These are phyloP conservation scores for Pseudogymnoascus destructans DNA, from an alignment of 2,329 filamentous ascomycete genomes.

Conservation along the genomic window DNA sequence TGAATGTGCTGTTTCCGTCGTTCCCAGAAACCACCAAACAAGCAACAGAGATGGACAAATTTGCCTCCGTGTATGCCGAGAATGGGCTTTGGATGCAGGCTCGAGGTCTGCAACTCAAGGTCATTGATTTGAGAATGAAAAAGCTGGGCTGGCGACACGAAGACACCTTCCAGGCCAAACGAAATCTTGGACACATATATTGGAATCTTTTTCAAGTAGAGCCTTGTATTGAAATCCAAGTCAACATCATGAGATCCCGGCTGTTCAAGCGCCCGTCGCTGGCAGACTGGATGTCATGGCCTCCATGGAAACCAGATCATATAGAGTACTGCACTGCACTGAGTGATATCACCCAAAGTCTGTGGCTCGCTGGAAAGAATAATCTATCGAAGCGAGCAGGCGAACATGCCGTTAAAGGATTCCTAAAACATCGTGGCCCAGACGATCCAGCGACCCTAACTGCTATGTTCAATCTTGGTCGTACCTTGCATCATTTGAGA, in stretches of 20 bases:
- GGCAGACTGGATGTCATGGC: conserved; percentile 11
- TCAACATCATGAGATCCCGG: conserved; percentile 4
- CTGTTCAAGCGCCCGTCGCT: neutral
- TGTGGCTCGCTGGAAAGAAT: conserved; percentile 16
- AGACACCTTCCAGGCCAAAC: neutral
- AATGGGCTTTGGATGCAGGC: conserved; percentile 21
- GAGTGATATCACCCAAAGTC: conserved; percentile 13
- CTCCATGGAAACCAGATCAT: conserved; percentile 16
- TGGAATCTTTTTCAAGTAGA: conserved; percentile 12
- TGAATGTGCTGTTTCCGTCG: neutral
- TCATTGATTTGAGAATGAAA: conserved; percentile 10
- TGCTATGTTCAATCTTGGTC: conserved; percentile 24
- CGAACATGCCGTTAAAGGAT: conserved; percentile 10
- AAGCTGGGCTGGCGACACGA: conserved; percentile 9
- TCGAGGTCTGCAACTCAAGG: conserved; percentile 15
- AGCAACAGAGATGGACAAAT: conserved; percentile 18
- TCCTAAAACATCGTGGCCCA: conserved; percentile 14
- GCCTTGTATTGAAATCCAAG: conserved; percentile 8
- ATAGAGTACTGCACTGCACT: conserved; percentile 15
- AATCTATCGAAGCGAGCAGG: conserved; percentile 13
- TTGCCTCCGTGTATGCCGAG: conserved; percentile 22
- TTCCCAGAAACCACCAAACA: conserved; percentile 14
- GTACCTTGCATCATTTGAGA: conserved; percentile 19
- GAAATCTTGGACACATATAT: neutral
- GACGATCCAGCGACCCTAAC: conserved; percentile 22